Conservation (phyloP, 2,329 filamentous ascomycete genomes). For the Trichophyton schoenleinii region DNA sequence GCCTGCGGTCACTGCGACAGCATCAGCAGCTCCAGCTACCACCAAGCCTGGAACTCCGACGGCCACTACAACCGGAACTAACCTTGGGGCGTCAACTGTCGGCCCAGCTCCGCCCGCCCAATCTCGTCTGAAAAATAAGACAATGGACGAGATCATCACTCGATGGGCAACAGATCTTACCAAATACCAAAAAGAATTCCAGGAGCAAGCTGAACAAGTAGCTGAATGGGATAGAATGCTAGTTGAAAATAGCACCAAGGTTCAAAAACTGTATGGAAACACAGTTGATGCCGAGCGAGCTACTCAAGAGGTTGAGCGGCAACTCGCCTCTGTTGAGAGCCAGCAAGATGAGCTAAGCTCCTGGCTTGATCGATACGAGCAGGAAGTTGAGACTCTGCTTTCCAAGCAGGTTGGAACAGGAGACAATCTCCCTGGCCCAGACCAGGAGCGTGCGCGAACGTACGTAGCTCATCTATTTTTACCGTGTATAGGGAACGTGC, state of each 20-base stretch:
- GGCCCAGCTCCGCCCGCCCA: conserved; percentile 68
- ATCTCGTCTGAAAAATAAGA: conserved; percentile 91
- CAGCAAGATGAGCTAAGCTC: conserved; percentile 82
- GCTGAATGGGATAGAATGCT: conserved; percentile 84
- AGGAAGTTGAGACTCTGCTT: conserved; percentile 81
- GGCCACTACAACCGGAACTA: conserved; percentile 22
- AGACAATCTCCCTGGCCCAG: conserved; percentile 70
- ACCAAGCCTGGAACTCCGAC: conserved; percentile 17
- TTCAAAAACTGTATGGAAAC: conserved; percentile 80
- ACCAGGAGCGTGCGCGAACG: conserved; percentile 89
- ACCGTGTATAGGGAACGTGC: neutral
- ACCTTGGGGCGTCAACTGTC: conserved; percentile 59
- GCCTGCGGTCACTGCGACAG: conserved; percentile 16
- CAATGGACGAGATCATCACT: conserved; percentile 97
- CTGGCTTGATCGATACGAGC: conserved; percentile 84
- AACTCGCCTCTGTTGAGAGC: conserved; percentile 76
- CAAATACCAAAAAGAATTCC: conserved; percentile 95
- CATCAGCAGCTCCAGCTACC: conserved; percentile 24
- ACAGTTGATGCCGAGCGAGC: conserved; percentile 91
- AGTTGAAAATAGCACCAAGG: conserved; percentile 89
- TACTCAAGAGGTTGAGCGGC: conserved; percentile 84
- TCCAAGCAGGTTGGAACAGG: conserved; percentile 61
- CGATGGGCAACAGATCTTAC: conserved; percentile 90
- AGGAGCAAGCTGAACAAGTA: conserved; percentile 74
- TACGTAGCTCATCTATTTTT: conserved; percentile 33